Evolutionary conservation across 2,329 filamentous ascomycete species (phyloP).

Genomic region (Colletotrichum godetiae): DNA sequence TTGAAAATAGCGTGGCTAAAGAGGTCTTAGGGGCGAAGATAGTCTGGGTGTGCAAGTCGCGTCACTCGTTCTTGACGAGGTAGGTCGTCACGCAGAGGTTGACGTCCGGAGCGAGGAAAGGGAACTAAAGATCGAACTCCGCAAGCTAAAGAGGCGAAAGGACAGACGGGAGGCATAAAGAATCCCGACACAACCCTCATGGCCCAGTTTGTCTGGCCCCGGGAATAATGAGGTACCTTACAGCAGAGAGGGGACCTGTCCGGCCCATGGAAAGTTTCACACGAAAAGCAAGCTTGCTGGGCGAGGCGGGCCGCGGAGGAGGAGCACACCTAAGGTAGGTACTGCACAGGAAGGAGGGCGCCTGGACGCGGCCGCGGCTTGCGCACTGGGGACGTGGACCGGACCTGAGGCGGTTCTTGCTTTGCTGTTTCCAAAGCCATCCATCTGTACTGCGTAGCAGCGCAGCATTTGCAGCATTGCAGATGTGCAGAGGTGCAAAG

Average conservation of each 20-base stretch:
- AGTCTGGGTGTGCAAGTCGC: constrained; percentile 6
- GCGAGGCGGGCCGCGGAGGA: not conserved
- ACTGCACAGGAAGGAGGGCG: not conserved
- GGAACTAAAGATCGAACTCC: not conserved
- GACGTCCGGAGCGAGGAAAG: constrained; percentile 11
- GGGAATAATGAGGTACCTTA: not conserved
- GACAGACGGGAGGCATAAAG: constrained; percentile 2
- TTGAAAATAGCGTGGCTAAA: not conserved
- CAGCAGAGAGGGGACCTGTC: not conserved
- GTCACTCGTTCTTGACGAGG: constrained; percentile 30
- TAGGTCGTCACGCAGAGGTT: constrained; percentile 13
- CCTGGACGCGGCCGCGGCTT: not conserved
- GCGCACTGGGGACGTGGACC: not conserved
- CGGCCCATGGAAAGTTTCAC: constrained; percentile 17
- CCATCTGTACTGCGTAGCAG: not conserved
- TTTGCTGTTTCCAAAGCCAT: constrained; percentile 15
- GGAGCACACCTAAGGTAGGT: not conserved
- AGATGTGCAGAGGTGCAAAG: not conserved
- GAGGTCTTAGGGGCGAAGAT: constrained; percentile 1
- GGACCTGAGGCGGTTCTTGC: not conserved
- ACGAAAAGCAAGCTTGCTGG: constrained; percentile 29
- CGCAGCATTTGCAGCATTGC: no score
- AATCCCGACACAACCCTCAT: constrained; percentile 12
- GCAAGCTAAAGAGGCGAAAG: not conserved
- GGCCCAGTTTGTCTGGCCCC: not conserved